Conservation (phyloP, 352 stramenopile species). For the Phytophthora europaea region DNA sequence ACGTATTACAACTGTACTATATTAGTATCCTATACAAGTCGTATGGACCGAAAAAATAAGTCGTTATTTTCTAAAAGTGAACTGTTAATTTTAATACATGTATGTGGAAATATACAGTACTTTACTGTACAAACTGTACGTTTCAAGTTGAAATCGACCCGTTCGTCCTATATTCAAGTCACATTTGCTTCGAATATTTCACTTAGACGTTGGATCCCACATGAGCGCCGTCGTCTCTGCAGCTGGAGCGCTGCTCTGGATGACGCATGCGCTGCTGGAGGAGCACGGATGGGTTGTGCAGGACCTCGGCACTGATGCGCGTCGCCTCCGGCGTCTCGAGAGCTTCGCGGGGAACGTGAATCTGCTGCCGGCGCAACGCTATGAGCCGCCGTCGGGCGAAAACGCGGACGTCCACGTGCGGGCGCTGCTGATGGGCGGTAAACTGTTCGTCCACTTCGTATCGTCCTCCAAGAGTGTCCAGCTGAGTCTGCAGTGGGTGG, state of each 20-base stretch:
- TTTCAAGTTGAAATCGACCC: too few relatives aligned
- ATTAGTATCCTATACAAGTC: too few relatives aligned
- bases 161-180: too few relatives aligned
- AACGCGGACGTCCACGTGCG: constrained; percentile 42
- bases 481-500: constrained; percentile 44
- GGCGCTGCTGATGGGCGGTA: constrained; percentile 39
- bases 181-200: too few relatives aligned
- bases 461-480: constrained; percentile 32
- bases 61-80: too few relatives aligned
- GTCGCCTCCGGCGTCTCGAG: neutral
- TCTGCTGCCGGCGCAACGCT: constrained; percentile 38
- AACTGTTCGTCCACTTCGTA: constrained; percentile 68
- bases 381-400: constrained; percentile 11
- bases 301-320: neutral
- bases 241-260: constrained; percentile 49
- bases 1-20: too few relatives aligned
- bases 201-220: too few relatives aligned
- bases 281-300: constrained; percentile 27
- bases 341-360: constrained; percentile 50
- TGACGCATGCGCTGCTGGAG: constrained; percentile 47
- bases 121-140: too few relatives aligned
- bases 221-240: constrained; percentile 23
- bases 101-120: too few relatives aligned
- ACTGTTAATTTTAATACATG: too few relatives aligned
- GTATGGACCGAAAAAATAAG: too few relatives aligned